Evolutionary conservation across 768 basidiomycete genomes (phyloP).

Genomic region (Trametes cinnabarina): DNA sequence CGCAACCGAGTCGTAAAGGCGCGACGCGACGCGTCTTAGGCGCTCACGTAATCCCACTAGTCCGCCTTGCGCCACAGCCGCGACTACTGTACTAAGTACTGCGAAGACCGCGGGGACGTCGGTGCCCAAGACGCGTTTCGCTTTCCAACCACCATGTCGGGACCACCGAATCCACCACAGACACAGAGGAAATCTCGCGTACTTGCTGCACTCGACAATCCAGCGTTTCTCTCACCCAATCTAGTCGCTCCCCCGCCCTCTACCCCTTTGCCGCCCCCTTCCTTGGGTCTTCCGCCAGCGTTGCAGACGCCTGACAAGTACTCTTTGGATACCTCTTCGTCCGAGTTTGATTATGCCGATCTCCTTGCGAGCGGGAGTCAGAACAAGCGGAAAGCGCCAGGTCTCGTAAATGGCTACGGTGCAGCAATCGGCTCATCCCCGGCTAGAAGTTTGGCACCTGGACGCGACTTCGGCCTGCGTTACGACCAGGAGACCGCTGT

Average conservation of each 20-base stretch:
- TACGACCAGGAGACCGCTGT: slow-evolving; percentile 52
- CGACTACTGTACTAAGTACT: neutral
- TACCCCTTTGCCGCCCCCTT: neutral
- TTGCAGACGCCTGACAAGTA: slow-evolving; percentile 2
- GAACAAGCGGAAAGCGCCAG: slow-evolving; percentile 1
- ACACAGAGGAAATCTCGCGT: slow-evolving; percentile 16
- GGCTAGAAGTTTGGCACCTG: neutral
- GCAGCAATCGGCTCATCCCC: slow-evolving; percentile 1
- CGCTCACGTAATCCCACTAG: neutral
- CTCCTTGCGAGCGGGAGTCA: neutral
- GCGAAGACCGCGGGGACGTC: neutral
- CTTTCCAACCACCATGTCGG: slow-evolving; percentile 5
- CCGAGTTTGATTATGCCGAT: neutral
- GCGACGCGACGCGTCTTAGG: neutral
- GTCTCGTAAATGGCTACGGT: neutral
- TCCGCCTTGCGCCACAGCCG: neutral
- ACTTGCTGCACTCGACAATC: slow-evolving; percentile 24
- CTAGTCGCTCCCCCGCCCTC: neutral
- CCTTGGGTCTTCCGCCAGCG: slow-evolving; percentile 3
- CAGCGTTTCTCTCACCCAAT: slow-evolving; percentile 3
- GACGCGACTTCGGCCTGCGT: slow-evolving; percentile 40
- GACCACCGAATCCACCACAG: slow-evolving; percentile 5
- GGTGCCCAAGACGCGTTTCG: too few relatives aligned
- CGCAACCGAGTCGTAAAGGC: too few relatives aligned
- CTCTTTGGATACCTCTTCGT: neutral